These are phyloP conservation scores for Melaleuca alternifolia DNA, from an alignment of 345 rosid species.

Conservation along the genomic window DNA sequence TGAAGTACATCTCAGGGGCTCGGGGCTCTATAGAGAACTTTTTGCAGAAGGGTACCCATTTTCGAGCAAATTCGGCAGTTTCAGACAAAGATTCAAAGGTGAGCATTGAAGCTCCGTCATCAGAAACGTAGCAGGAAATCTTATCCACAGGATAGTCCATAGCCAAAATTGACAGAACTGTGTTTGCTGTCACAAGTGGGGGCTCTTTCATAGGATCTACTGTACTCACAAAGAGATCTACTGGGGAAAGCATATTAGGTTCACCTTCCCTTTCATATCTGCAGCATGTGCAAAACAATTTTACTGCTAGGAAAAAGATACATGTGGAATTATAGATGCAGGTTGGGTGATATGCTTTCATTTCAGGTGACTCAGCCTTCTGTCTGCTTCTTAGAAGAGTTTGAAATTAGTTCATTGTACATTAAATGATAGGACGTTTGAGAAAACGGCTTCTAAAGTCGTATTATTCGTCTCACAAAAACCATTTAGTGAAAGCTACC, in stretches of 20 bases:
- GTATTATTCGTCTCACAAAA: background rate
- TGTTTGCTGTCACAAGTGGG: slow-evolving; percentile 90
- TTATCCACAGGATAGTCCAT: slow-evolving; percentile 94
- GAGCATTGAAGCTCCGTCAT: slow-evolving; percentile 96
- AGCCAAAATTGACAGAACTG: slow-evolving; percentile 83
- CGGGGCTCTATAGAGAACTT: slow-evolving; percentile 58
- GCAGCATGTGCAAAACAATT: background rate
- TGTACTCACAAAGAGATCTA: slow-evolving; percentile 90
- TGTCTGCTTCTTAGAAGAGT: background rate
- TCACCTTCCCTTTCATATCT: slow-evolving; percentile 92
- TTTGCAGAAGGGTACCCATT: slow-evolving; percentile 93
- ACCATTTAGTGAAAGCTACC: background rate
- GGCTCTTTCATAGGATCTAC: slow-evolving; percentile 99
- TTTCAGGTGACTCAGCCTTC: background rate
- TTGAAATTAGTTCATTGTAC: background rate
- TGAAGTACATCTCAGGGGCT: slow-evolving; percentile 73
- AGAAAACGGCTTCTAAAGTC: background rate
- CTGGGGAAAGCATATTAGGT: slow-evolving; percentile 75
- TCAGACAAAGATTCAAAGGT: slow-evolving; percentile 82
- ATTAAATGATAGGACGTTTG: background rate
- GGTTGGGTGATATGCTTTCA: background rate
- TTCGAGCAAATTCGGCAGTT: slow-evolving; percentile 70
- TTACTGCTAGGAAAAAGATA: background rate
- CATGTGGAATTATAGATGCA: background rate
- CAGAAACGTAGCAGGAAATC: slow-evolving; percentile 91